Base-by-base conservation (phyloP, 2,329 filamentous ascomycete species). In the Byssochlamys sp. region DNA sequence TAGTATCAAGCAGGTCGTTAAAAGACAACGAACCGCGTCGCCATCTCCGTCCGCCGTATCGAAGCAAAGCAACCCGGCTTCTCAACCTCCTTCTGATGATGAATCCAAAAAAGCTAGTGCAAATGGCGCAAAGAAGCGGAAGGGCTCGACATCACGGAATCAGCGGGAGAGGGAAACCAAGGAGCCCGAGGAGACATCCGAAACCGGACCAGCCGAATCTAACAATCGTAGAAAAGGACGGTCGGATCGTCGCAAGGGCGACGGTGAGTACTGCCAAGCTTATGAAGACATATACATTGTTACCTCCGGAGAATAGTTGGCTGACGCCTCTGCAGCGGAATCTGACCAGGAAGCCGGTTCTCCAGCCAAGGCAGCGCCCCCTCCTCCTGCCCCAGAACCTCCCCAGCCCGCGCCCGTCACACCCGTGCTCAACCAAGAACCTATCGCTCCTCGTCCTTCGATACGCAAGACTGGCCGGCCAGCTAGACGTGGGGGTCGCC, bases 21-120 rank as follows among this genome's bases (percentile, higher is more conserved):
- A 97, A 76, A 83, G 92, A 63, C 91, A 90, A 71, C 85, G 92
- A 56, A 96, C 91, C 27, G 82, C 81, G 59, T 95, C 91, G 2
- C 85, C 84, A 52, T 90, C 89, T 2, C 81, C 82, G 28, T 84
- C 87, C 0, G 83, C 85, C 25, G 62, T 69, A 5, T 79, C 80
- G 3, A 77, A 60, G 66, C 78, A 60, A 68, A 77, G 56, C 78
- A 85, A 69, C 53, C 55, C 73, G 63, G 55, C 73, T 29, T 75
- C 73, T 7, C 71, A 72, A 24, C 66, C 68, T 31, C 69, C 65
- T 4, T 90, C 89, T 0, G 90, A 90, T 57, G 89, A 94, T 58
- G 88, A 86, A 49, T 72, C 75, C 1, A 78, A 71, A 26, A 71
- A 70, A 55, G 58, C 64, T 27, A 57, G 58, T 19, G 64, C 64